These are phyloP conservation scores for Trametes elegans DNA, from an alignment of 768 basidiomycete species.

Conservation along the genomic window DNA sequence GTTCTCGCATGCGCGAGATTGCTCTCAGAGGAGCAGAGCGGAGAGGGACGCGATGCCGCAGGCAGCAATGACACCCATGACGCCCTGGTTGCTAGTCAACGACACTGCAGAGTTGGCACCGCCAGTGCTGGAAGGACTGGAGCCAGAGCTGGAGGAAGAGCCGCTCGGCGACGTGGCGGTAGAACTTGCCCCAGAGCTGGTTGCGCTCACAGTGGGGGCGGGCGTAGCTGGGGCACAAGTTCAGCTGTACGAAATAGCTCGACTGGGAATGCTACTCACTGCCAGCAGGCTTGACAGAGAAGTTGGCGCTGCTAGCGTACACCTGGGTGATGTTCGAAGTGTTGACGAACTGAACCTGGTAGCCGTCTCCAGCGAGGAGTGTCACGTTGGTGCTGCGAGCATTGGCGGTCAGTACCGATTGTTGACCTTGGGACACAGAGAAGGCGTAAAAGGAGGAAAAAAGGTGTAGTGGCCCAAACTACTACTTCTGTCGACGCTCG, in stretches of 20 bases:
- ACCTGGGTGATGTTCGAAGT: conserved; percentile 31
- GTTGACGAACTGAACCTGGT: conserved; percentile 37
- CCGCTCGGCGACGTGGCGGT: conserved; percentile 15
- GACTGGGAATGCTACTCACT: conserved; percentile 29
- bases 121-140: conserved; percentile 4
- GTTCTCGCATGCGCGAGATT: not conserved
- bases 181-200: conserved; percentile 17
- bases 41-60: conserved; percentile 26
- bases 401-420: not conserved
- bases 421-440: no score
- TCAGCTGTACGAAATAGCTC: not conserved
- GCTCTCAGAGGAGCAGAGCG: conserved; percentile 20
- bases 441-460: no score
- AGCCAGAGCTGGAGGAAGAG: conserved; percentile 3
- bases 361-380: conserved; percentile 27
- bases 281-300: conserved; percentile 37
- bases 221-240: conserved; percentile 21
- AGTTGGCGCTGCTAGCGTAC: conserved; percentile 32
- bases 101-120: conserved; percentile 11
- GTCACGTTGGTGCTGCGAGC: conserved; percentile 37
- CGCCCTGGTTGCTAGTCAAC: conserved; percentile 8
- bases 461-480: no score
- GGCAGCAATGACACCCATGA: conserved; percentile 22
- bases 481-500: no score
- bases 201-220: conserved; percentile 9